Base-by-base conservation (phyloP, 305 asterid genomes). In the Galium porrigens region DNA sequence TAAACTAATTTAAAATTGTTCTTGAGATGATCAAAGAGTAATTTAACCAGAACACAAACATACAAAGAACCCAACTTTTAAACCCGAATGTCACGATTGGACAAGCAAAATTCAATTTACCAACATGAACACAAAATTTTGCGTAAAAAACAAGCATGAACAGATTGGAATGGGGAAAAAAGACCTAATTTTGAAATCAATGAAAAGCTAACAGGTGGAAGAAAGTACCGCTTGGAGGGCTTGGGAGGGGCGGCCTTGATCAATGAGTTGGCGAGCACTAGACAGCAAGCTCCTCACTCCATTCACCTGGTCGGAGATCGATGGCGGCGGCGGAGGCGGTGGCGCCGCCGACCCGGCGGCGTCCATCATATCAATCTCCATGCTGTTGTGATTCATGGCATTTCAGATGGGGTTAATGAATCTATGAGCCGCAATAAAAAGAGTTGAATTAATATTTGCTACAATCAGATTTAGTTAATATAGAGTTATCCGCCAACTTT, bases 171-270 rank as follows among this genome's bases (percentile, higher is more conserved):
- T 25, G 18, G 41, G 41, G 8, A 36, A 10, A 48, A 27, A 15
- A 63, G 5, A 48, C 68, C 68, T 59, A 66, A 66, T 22, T 30
- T 34, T 20, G 7, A 22, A n/a, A 41, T 59, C 62, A 60, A 33
- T 56, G 7, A 33, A 11, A 41, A 46, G 17, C 9, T 37, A 41
- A 44, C n/a, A 44, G 33, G 51, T 4, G 0, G 57, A 12, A n/a
- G 54, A 70, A 65, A 9, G 3, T 78, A 88, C 96, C 85, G 82
- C 92, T 66, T 89, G 92, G 57, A 89, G 89, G 34, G 96, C 95
- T 72, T 89, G 89, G 61, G 94, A 80, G 64, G 96, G 94, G 71
- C 79, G 80, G 71, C 83, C 85, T 70, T 89, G 86, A 77, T 78
- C 73, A 73, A 89, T 64, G 65, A 87, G 82, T 34, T 79, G 89